Conservation (phyloP, 768 basidiomycete genomes). For the Termitomyces titanicus region DNA sequence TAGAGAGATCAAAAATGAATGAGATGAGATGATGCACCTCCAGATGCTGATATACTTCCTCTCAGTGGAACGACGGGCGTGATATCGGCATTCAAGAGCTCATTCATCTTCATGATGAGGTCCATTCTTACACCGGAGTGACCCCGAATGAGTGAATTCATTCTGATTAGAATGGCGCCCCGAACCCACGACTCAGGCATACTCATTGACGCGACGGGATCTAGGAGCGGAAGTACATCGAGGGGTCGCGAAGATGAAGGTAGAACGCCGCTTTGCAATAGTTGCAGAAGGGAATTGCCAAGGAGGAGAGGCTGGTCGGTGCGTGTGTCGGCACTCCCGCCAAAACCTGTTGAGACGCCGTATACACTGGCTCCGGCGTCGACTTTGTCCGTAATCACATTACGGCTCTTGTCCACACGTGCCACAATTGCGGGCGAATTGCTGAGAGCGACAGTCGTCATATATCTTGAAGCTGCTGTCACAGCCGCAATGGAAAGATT, state of each 20-base stretch:
- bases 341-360: constrained; percentile 82
- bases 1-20: constrained; percentile 2
- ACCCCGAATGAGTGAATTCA: constrained; percentile 86
- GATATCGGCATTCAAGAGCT: constrained; percentile 66
- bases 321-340: constrained; percentile 85
- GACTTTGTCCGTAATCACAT: constrained; percentile 65
- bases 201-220: constrained; percentile 60
- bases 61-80: constrained; percentile 80
- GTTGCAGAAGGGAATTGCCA: constrained; percentile 81
- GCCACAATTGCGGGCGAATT: constrained; percentile 41
- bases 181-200: constrained; percentile 91
- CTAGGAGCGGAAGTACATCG: constrained; percentile 62
- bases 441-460: constrained; percentile 48
- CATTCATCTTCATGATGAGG: constrained; percentile 75
- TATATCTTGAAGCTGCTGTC: constrained; percentile 68
- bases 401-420: constrained; percentile 60
- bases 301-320: constrained; percentile 71
- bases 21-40: constrained; percentile 43
- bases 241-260: constrained; percentile 49
- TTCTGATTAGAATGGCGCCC: constrained; percentile 81
- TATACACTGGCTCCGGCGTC: constrained; percentile 69
- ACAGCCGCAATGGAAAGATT: constrained; percentile 74
- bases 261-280: constrained; percentile 74
- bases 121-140: constrained; percentile 85
- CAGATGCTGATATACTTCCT: constrained; percentile 80